These are phyloP conservation scores for Euphorbia schlechtendalii DNA, from an alignment of 441 rosid genomes.

Conservation along the genomic window DNA sequence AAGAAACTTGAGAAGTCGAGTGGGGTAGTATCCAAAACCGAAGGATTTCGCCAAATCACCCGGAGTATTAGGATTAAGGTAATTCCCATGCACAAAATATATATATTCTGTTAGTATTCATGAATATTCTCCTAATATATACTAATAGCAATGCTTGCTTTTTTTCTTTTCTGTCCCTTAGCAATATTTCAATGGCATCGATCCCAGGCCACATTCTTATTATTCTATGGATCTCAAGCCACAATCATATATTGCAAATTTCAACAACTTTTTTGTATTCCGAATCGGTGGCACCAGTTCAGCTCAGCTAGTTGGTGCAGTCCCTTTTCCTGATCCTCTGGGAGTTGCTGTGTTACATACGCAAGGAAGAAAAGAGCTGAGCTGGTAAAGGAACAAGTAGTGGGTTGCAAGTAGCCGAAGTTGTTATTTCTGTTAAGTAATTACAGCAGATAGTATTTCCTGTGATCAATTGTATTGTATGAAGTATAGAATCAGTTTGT, in stretches of 20 bases:
- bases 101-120: neutral
- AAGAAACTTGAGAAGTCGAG: conserved; percentile 88
- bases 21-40: conserved; percentile 74
- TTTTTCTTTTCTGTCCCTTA: conserved; percentile 25
- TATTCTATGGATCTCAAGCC: conserved; percentile 77
- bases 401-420: too few species aligned
- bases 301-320: conserved; percentile 76
- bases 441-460: too few species aligned
- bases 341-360: conserved; percentile 54
- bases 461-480: too few species aligned
- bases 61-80: conserved; percentile 69
- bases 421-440: too few species aligned
- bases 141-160: too few species aligned
- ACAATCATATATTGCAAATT: conserved; percentile 51
- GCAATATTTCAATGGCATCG: conserved; percentile 79
- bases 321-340: conserved; percentile 56
- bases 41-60: conserved; percentile 48
- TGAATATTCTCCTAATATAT: conserved; percentile 1
- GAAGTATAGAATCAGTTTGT: too few species aligned
- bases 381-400: too few species aligned
- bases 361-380: too few species aligned
- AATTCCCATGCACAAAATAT: conserved; percentile 10
- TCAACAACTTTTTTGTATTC: conserved; percentile 57
- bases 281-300: conserved; percentile 79
- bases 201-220: too few species aligned